Evolutionary conservation across 306 rosid genomes (phyloP).

Genomic region (Trichosanthes truncata): DNA sequence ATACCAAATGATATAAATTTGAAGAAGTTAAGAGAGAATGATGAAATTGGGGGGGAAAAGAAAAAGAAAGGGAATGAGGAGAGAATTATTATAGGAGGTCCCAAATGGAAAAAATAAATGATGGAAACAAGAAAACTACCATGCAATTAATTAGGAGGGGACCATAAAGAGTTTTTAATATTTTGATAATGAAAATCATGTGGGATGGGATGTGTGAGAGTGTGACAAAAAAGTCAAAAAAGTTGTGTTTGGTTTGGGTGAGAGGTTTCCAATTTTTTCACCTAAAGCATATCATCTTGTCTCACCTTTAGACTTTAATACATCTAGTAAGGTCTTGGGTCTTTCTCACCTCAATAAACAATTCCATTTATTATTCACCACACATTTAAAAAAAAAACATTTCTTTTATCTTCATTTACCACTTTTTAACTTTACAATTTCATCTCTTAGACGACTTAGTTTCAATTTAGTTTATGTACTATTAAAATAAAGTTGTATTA

Average conservation of each 20-base stretch:
- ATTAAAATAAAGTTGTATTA: too few relatives aligned
- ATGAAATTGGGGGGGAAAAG: background rate
- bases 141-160: background rate
- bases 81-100: background rate
- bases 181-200: background rate
- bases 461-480: too few relatives aligned
- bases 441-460: too few relatives aligned
- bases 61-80: background rate
- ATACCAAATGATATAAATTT: background rate
- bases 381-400: background rate
- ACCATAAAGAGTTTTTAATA: background rate
- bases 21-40: background rate
- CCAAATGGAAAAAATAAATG: background rate
- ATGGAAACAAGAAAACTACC: background rate
- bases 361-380: background rate
- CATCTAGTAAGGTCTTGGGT: background rate
- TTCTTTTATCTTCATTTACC: too few relatives aligned
- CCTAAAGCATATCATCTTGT: conserved; percentile 9
- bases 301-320: conserved; percentile 9
- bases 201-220: background rate
- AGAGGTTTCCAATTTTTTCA: background rate
- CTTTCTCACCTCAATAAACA: conserved; percentile 1
- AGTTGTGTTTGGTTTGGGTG: conserved; percentile 1
- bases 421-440: too few relatives aligned
- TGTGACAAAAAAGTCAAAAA: conserved; percentile 10